Percentiles rank a stretch among this genome's conserved stretches.
These are phyloP conservation scores for Ilyonectria robusta DNA, from an alignment of 2,329 filamentous ascomycete genomes.

Conservation along the genomic window DNA sequence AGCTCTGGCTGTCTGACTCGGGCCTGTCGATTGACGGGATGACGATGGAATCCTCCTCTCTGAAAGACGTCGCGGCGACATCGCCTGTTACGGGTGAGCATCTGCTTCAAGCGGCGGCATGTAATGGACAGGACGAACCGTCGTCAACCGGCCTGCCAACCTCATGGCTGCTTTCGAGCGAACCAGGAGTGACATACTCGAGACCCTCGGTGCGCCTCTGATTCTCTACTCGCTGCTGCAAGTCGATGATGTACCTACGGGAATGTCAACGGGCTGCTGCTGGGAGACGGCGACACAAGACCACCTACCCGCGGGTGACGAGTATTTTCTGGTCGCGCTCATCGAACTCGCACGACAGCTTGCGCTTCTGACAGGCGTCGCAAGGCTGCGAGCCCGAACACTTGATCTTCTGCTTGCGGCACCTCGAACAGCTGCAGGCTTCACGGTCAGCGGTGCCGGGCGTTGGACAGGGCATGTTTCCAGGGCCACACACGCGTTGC, in stretches of 20 bases:
- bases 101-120: neutral
- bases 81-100: conserved; percentile 17
- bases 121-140: conserved; percentile 20
- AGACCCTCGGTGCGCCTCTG: conserved; percentile 26
- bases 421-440: conserved; percentile 44
- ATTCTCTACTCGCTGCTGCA: conserved; percentile 49
- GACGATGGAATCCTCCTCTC: conserved; percentile 29
- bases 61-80: conserved; percentile 14
- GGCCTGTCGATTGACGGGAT: conserved; percentile 32
- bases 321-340: conserved; percentile 64
- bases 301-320: conserved; percentile 61
- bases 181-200: conserved; percentile 43
- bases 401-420: conserved; percentile 54
- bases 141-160: conserved; percentile 33
- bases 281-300: conserved; percentile 20
- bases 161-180: conserved; percentile 40
- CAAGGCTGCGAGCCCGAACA: conserved; percentile 52
- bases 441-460: conserved; percentile 5
- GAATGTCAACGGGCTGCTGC: conserved; percentile 16
- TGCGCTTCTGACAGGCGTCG: conserved; percentile 51
- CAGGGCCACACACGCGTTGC: conserved; percentile 43
- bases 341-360: conserved; percentile 52
- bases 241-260: conserved; percentile 53
- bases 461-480: neutral
- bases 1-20: conserved; percentile 34